phyloP scores from a whole-genome alignment of 2,329 filamentous ascomycete species.

The Aspergillus sp. region DNA sequence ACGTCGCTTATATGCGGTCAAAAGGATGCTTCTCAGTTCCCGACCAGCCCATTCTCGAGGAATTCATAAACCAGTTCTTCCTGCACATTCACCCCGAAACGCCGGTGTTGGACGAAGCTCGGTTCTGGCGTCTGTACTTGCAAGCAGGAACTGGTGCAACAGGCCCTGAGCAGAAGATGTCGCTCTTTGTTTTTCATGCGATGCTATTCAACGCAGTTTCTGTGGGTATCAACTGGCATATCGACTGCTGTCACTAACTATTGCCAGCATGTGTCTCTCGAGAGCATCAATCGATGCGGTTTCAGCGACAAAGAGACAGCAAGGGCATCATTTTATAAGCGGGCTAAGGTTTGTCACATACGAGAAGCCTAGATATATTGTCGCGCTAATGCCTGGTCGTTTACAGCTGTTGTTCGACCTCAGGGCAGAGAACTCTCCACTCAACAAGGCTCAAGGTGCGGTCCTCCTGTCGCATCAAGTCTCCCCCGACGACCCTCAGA shows the following conservation, averaged over 20 bases:
- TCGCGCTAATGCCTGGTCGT: background rate
- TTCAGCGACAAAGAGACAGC: constrained; percentile 5
- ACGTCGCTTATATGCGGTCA: constrained; percentile 2
- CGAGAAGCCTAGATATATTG: too few relatives aligned
- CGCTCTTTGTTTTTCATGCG: constrained; percentile 7
- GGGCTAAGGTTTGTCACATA: background rate
- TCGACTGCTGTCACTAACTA: background rate
- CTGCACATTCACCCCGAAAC: constrained; percentile 4
- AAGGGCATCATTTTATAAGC: constrained; percentile 4
- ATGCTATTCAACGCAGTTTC: constrained; percentile 8
- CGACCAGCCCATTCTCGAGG: constrained; percentile 1
- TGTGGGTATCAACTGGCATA: background rate
- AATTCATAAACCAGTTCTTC: constrained; percentile 8
- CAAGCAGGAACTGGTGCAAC: background rate
- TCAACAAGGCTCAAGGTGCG: constrained; percentile 7
- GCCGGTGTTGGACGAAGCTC: constrained; percentile 5
- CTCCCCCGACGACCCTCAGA: constrained; percentile 6
- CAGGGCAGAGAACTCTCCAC: constrained; percentile 1
- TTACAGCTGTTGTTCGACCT: constrained; percentile 3
- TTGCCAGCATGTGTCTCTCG: constrained; percentile 1
- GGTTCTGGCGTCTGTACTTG: constrained; percentile 8
- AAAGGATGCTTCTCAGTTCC: constrained; percentile 6
- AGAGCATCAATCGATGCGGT: constrained; percentile 5
- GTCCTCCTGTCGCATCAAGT: constrained; percentile 7
- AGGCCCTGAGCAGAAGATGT: constrained; percentile 1